Evolutionary conservation across 192 early-diverging fungal species (phyloP).

Genomic region (Gaertneriomyces semiglobifer): DNA sequence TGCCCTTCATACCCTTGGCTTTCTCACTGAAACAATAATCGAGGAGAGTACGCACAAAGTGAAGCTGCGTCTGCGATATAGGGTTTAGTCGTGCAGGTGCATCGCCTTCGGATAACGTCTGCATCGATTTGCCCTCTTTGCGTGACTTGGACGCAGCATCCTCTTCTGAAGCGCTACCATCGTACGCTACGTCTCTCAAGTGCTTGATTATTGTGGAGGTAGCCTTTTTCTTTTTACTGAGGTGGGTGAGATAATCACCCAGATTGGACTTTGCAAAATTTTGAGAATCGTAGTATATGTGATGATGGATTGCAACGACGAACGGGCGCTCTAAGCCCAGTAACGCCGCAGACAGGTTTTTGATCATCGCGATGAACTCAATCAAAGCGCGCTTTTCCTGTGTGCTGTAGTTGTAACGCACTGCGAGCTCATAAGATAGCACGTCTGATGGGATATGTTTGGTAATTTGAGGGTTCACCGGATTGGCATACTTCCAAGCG

Average conservation of each 20-base stretch:
- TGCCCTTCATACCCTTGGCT: slow-evolving; percentile 48
- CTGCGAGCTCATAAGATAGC: slow-evolving; percentile 40
- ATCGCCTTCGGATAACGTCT: neutral
- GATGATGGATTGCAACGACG: slow-evolving; percentile 30
- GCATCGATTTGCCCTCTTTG: slow-evolving; percentile 9
- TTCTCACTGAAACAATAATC: slow-evolving; percentile 40
- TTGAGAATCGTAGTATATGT: slow-evolving; percentile 38
- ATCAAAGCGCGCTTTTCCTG: slow-evolving; percentile 46
- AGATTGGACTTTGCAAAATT: slow-evolving; percentile 31
- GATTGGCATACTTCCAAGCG: slow-evolving; percentile 51
- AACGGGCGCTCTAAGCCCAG: slow-evolving; percentile 20
- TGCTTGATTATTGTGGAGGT: slow-evolving; percentile 27
- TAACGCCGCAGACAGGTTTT: slow-evolving; percentile 31
- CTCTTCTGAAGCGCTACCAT: slow-evolving; percentile 18
- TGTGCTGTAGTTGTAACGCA: slow-evolving; percentile 45
- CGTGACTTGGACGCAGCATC: neutral
- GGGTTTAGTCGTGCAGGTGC: slow-evolving; percentile 11
- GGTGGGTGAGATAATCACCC: slow-evolving; percentile 29
- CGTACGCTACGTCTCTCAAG: slow-evolving; percentile 22
- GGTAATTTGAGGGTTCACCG: slow-evolving; percentile 20
- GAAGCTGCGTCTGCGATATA: slow-evolving; percentile 30
- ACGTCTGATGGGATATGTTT: slow-evolving; percentile 24
- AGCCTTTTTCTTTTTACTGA: slow-evolving; percentile 46
- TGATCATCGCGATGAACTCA: slow-evolving; percentile 51
- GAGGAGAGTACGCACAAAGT: slow-evolving; percentile 33